These are phyloP conservation scores for Tolypocladium capitatum DNA, from an alignment of 2,329 filamentous ascomycete species.

Conservation along the genomic window DNA sequence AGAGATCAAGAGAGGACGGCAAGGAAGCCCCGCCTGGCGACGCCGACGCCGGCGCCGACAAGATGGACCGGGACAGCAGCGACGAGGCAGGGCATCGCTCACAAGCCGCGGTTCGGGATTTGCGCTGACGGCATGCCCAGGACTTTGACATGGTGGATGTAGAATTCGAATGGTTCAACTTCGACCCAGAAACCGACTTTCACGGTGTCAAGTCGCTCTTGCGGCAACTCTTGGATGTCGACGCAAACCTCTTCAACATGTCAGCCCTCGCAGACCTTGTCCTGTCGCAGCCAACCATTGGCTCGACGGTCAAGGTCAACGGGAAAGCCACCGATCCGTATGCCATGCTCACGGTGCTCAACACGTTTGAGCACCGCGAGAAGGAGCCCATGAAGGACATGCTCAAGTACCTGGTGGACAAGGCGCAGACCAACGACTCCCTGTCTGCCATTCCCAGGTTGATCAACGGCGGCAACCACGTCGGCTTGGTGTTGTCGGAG, in stretches of 20 bases:
- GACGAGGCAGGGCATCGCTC: slow-evolving; percentile 30
- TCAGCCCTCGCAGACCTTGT: slow-evolving; percentile 79
- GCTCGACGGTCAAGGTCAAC: slow-evolving; percentile 95
- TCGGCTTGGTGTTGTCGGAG: slow-evolving; percentile 84
- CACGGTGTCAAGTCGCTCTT: slow-evolving; percentile 85
- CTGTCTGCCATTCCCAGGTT: slow-evolving; percentile 45
- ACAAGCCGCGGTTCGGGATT: not conserved
- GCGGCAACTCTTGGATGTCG: slow-evolving; percentile 83
- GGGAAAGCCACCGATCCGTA: slow-evolving; percentile 87
- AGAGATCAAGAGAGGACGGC: slow-evolving; percentile 34
- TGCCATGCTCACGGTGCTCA: slow-evolving; percentile 80
- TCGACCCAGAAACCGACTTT: slow-evolving; percentile 78
- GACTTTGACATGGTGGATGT: slow-evolving; percentile 88
- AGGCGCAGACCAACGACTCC: slow-evolving; percentile 37
- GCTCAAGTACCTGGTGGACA: slow-evolving; percentile 53
- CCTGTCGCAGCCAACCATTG: slow-evolving; percentile 72
- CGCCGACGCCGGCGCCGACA: slow-evolving; percentile 28
- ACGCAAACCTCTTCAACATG: slow-evolving; percentile 74
- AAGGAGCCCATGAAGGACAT: slow-evolving; percentile 61
- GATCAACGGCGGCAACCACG: slow-evolving; percentile 40
- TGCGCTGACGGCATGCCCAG: slow-evolving; percentile 27
- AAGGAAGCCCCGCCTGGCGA: slow-evolving; percentile 25
- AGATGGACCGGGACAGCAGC: slow-evolving; percentile 38
- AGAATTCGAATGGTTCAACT: slow-evolving; percentile 99
- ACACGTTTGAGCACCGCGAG: slow-evolving; percentile 64